Percentiles rank a stretch among this genome's conserved stretches.
These are phyloP conservation scores for Cladosporium sp. DNA, from an alignment of 2,329 filamentous ascomycete genomes.

Conservation along the genomic window DNA sequence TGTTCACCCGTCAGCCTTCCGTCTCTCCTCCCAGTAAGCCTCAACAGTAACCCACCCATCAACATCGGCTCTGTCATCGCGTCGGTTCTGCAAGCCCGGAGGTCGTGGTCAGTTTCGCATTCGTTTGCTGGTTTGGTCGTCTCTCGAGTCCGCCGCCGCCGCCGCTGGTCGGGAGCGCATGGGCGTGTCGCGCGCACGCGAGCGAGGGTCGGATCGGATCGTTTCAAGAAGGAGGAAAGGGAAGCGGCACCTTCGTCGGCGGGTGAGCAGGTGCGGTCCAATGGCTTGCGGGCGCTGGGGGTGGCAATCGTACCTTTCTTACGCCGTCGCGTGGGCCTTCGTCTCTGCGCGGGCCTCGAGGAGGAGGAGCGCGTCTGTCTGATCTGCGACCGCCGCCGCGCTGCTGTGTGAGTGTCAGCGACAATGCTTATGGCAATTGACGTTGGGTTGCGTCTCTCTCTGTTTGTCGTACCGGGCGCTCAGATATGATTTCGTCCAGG, in stretches of 20 bases:
- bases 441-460: background rate
- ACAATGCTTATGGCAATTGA: too few relatives aligned
- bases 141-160: constrained; percentile 17
- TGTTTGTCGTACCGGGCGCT: constrained; percentile 47
- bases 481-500: constrained; percentile 58
- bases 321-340: constrained; percentile 72
- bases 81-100: constrained; percentile 27
- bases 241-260: constrained; percentile 35
- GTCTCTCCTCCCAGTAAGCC: constrained; percentile 14
- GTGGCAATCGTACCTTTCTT: constrained; percentile 64
- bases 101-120: constrained; percentile 32
- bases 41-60: constrained; percentile 54
- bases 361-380: constrained; percentile 82
- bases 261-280: background rate
- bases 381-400: constrained; percentile 22
- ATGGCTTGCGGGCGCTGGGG: background rate
- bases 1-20: constrained; percentile 31
- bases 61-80: constrained; percentile 45
- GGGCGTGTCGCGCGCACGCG: constrained; percentile 13
- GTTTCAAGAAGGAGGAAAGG: constrained; percentile 28
- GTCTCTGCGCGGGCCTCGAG: constrained; percentile 44
- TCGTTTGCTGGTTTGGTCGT: constrained; percentile 9
- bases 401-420: constrained; percentile 15
- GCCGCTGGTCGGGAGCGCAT: constrained; percentile 30
- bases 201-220: background rate